phyloP scores from a whole-genome alignment of 345 rosid genomes.

The Capsella bursapastoris region DNA sequence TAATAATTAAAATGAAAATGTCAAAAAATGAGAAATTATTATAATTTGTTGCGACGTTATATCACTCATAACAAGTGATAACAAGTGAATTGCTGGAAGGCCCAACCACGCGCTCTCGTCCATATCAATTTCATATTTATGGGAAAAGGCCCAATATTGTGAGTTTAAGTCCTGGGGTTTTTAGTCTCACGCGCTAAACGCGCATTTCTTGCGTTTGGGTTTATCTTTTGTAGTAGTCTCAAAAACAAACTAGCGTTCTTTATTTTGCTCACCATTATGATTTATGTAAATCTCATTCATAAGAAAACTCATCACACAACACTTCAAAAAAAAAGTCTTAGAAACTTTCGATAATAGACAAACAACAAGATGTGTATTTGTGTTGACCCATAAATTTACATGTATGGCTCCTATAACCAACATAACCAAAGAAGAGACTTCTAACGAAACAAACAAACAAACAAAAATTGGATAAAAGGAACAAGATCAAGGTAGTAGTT shows the following conservation, averaged over 20 bases:
- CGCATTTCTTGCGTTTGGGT: background rate
- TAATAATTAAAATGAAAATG: too few species aligned
- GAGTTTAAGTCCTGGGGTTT: too few species aligned
- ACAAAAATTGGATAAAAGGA: background rate
- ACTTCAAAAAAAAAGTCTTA: background rate
- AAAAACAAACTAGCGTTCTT: background rate
- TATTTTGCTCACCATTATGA: background rate
- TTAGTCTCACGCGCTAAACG: background rate
- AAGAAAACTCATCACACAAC: background rate
- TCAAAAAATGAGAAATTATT: too few species aligned
- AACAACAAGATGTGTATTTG: conserved; percentile 26
- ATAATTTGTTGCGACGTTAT: too few species aligned
- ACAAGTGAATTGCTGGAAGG: background rate
- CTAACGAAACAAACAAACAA: background rate
- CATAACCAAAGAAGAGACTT: background rate
- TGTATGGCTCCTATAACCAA: conserved; percentile 7
- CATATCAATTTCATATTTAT: background rate
- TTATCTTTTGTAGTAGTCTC: background rate
- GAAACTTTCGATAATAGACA: conserved; percentile 17
- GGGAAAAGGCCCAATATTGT: too few species aligned
- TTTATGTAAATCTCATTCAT: background rate
- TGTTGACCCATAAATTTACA: conserved; percentile 30
- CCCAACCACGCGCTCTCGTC: background rate
- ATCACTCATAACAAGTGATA: too few species aligned
- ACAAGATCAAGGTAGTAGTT: background rate